phyloP scores from a whole-genome alignment of 805 yeast species.

The Wickerhamia fluorescens region DNA sequence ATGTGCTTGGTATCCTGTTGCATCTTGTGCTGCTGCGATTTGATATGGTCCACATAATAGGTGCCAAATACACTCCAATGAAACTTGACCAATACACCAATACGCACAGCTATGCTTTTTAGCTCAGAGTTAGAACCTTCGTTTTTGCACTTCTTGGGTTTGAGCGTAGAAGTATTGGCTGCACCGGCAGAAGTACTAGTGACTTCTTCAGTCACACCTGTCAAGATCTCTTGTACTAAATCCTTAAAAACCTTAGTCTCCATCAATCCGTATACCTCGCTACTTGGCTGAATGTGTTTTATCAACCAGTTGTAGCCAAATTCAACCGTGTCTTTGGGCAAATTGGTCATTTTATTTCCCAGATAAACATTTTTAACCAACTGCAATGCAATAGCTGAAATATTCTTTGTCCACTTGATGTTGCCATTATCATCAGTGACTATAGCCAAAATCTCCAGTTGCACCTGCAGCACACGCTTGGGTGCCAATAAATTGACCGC shows the following conservation, averaged over 20 bases:
- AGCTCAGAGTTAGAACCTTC: conserved; percentile 31
- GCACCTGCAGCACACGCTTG: conserved; percentile 41
- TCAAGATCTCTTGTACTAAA: conserved; percentile 31
- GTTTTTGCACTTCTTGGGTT: conserved; percentile 2
- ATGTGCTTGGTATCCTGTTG: conserved; percentile 11
- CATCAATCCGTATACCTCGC: conserved; percentile 69
- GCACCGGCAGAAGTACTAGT: conserved; percentile 3
- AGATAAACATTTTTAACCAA: conserved; percentile 37
- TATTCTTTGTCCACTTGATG: conserved; percentile 84
- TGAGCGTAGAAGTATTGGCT: conserved; percentile 3
- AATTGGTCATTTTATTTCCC: conserved; percentile 11
- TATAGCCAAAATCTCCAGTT: conserved; percentile 67
- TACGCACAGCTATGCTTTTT: conserved; percentile 49
- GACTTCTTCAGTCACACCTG: conserved; percentile 2
- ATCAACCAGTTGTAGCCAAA: conserved; percentile 75
- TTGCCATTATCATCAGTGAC: conserved; percentile 83
- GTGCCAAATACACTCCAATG: conserved; percentile 81
- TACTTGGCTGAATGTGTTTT: conserved; percentile 78
- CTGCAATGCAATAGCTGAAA: conserved; percentile 65
- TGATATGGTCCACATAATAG: conserved; percentile 44
- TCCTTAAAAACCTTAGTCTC: conserved; percentile 59
- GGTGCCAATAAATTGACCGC: conserved; percentile 17
- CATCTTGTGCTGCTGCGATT: conserved; percentile 10
- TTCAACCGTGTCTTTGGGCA: conserved; percentile 38
- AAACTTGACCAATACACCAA: conserved; percentile 62